Conservation (phyloP, 345 rosid species). For the Odontarrhena argentea region DNA sequence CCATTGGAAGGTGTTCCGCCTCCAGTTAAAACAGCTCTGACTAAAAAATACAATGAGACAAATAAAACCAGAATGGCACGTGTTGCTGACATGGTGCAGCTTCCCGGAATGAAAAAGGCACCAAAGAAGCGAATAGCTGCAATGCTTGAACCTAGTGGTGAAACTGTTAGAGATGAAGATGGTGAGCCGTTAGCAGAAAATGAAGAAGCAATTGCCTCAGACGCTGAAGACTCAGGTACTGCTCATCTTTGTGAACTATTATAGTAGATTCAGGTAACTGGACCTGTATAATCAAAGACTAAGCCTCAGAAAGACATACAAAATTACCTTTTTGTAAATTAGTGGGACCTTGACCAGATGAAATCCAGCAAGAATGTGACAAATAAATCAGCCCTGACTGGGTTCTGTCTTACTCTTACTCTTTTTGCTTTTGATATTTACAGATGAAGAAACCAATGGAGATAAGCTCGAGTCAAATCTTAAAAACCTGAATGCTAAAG, state of each 20-base stretch:
- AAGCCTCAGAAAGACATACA: slow-evolving; percentile 1
- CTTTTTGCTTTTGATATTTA: slow-evolving; percentile 23
- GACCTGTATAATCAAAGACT: slow-evolving; percentile 9
- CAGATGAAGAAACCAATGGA: slow-evolving; percentile 54
- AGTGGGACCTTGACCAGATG: slow-evolving; percentile 5
- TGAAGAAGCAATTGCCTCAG: slow-evolving; percentile 71
- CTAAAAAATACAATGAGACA: slow-evolving; percentile 76
- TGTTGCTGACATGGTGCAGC: slow-evolving; percentile 79
- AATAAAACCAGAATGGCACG: slow-evolving; percentile 76
- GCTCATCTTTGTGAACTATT: slow-evolving; percentile 12
- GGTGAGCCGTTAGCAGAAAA: slow-evolving; percentile 54
- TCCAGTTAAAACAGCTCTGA: slow-evolving; percentile 84
- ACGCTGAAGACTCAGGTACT: slow-evolving; percentile 66
- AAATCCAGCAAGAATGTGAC: background rate
- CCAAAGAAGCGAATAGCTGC: slow-evolving; percentile 83
- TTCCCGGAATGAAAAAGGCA: slow-evolving; percentile 84
- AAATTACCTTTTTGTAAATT: slow-evolving; percentile 5
- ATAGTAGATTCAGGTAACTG: slow-evolving; percentile 19
- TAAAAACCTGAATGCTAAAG: slow-evolving; percentile 71
- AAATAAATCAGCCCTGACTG: slow-evolving; percentile 1
- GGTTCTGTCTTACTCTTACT: background rate
- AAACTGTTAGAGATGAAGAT: slow-evolving; percentile 62
- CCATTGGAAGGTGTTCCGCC: slow-evolving; percentile 87
- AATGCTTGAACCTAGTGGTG: slow-evolving; percentile 70
- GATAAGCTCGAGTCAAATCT: slow-evolving; percentile 74